Base-by-base conservation (phyloP, 768 basidiomycete genomes). In the Udeniomyces megalosporus region DNA sequence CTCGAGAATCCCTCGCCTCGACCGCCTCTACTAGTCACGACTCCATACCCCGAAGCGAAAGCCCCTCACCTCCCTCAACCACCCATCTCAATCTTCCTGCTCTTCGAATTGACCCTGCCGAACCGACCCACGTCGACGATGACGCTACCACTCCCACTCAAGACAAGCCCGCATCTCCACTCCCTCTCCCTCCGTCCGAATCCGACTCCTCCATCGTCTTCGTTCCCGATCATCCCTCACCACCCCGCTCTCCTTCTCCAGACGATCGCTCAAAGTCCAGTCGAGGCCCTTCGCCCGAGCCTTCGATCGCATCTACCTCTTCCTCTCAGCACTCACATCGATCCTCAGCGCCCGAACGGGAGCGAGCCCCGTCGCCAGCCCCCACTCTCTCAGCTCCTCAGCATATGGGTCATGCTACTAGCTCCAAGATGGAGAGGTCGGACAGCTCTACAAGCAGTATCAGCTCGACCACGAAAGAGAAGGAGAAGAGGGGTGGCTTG, bases 401-500 rank as follows among this genome's bases (percentile, higher is more conserved):
- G 14, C 45, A 57, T 24, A 28, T 24, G 58, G 38, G 38, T 42
- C 8, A 17, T 42, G 38, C 38, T 42, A 8, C 38, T 8, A 42
- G 38, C 17, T 34, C 58, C 22, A 58, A 58, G 55, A 45, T 63
- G 38, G 48, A 58, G 47, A 48, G 62, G 35, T 44, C 49, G 24
- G 54, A 63, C 31, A 51, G 54, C 45, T 5, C 8, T 14, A 29
- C 47, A 38, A 63, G 62, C 50, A 26, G 24, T 6, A 29, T 38
- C 35, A 63, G 55, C 48, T 24, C 34, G 10, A 26, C 11, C 44
- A 52, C 59, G 12, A 72, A 72, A 53, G 71, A 69, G 49, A 73
- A 74, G 66, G 69, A 72, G 57, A 69, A 70, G 67, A 72, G 70
- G 28, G 60, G 67, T 61, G 47, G 71, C 65, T 26, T 69, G 67